Base-by-base conservation (phyloP, 345 rosid genomes). In the Moricandia moricandioides region DNA sequence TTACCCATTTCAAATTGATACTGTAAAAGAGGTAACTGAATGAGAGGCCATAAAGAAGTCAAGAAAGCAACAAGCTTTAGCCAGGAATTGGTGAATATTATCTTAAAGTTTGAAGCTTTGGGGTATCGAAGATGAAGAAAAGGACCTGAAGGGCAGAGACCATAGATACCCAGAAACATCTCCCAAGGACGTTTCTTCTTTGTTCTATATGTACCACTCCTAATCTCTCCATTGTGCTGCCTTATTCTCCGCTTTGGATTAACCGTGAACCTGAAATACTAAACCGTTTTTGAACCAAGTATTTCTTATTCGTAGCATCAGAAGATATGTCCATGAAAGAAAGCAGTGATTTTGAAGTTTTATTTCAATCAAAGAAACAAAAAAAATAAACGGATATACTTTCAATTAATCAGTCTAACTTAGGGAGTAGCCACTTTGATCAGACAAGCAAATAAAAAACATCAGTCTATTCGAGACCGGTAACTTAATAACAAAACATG, bases 161-260 rank as follows among this genome's bases (percentile, higher is more conserved):
- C 97, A 79, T 84, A 84, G 73, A 94, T 81, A 83, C 97, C 90
- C 8, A 91, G 70, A 67, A 91, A 89, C 98, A 94, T 90, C 66
- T 90, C 97, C 98, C 97, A 94, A 2, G 98, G 98, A 26, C 98
- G 90, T 65, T 79, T 82, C 1, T 34, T 81, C 92, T 88, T 94
- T 2, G 98, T 94, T 84, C 97, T 86, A 66, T 65, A 82, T 0
- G 98, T 97, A 24, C 98, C 98, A 40, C 92, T 76, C n/a, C 81
- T 78, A 13, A 94, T 82, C 71, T 90, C 97, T 40, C 98, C 97
- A 67, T 94, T 94, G 70, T 94, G 97, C 62, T 94, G 98, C 80
- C 97, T 78, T 4, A 94, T 91, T 55, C 98, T 84, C 8, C 97
- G 89, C 71, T 79, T 82, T 8, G 98, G 97, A 64, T 91, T 91